A percentile compares a stretch with the other conserved stretches of the same genome.
Evolutionary conservation across 2,329 filamentous ascomycete genomes (phyloP).

Genomic region (Penicillium sp.): DNA sequence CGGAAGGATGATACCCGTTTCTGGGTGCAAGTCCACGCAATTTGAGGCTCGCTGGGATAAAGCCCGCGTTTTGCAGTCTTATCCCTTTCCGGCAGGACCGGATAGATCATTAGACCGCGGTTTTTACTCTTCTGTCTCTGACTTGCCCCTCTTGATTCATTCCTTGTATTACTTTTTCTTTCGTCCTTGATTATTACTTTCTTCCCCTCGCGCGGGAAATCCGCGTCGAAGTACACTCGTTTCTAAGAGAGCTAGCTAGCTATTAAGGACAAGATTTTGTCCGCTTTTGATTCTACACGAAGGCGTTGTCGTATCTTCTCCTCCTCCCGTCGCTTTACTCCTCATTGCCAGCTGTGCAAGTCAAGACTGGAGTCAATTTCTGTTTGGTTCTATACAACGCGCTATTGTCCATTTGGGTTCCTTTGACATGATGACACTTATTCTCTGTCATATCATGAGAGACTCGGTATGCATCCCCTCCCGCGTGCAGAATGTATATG

Average conservation of each 20-base stretch:
- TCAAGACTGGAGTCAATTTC: neutral
- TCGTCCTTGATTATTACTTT: neutral
- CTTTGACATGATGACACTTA: neutral
- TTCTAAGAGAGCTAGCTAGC: neutral
- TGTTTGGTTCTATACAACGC: neutral
- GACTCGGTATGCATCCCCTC: neutral
- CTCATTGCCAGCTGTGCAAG: neutral
- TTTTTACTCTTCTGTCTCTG: neutral
- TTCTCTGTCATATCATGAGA: neutral
- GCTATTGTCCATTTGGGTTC: neutral
- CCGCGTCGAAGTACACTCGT: neutral
- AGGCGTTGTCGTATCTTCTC: too few species aligned
- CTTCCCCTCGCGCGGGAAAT: neutral
- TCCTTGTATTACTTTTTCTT: neutral
- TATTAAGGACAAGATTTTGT: neutral
- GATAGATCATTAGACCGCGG: neutral
- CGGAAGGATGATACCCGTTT: slow-evolving; percentile 33
- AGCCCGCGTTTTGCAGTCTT: neutral
- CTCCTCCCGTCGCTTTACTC: too few species aligned
- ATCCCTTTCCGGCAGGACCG: neutral
- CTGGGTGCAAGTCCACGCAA: slow-evolving; percentile 27
- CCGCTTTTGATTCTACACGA: too few species aligned
- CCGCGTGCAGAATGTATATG: slow-evolving; percentile 34
- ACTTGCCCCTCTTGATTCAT: neutral
- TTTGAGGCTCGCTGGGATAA: slow-evolving; percentile 9